Percentiles rank a stretch among this genome's conserved stretches.
Conservation (phyloP, 352 stramenopile genomes). For the Phytophthora cactorum region DNA sequence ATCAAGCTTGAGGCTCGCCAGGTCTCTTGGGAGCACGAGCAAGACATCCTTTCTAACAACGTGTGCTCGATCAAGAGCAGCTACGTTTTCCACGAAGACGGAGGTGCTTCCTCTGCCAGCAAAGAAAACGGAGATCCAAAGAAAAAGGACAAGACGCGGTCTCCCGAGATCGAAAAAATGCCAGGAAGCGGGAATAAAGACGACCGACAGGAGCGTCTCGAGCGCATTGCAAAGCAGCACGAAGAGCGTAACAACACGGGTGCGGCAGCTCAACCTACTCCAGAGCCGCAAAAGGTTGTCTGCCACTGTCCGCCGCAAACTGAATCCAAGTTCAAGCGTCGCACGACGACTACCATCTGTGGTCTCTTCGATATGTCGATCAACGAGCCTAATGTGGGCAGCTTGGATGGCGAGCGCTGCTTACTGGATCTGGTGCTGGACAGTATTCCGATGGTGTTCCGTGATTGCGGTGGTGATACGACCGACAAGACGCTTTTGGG, state of each 20-base stretch:
- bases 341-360: conserved; percentile 56
- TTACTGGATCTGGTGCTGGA: conserved; percentile 84
- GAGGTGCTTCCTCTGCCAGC: conserved; percentile 5
- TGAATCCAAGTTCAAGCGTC: conserved; percentile 44
- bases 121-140: conserved; percentile 46
- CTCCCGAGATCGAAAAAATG: conserved; percentile 74
- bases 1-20: conserved; percentile 58
- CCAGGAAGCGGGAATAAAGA: conserved; percentile 66
- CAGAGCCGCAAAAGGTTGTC: conserved; percentile 34
- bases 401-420: conserved; percentile 78
- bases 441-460: conserved; percentile 88
- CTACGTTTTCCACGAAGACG: conserved; percentile 81
- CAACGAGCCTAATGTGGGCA: conserved; percentile 75
- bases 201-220: conserved; percentile 70
- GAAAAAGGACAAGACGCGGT: conserved; percentile 55
- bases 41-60: conserved; percentile 69
- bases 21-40: conserved; percentile 65
- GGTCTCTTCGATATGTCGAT: conserved; percentile 83
- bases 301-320: conserved; percentile 36
- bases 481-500: conserved; percentile 88
- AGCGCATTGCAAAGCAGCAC: conserved; percentile 66
- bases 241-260: conserved; percentile 74
- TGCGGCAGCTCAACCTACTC: conserved; percentile 16
- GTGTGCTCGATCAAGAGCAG: conserved; percentile 71
- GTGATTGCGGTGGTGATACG: conserved; percentile 84